Evolutionary conservation across 2,329 filamentous ascomycete species (phyloP).

Genomic region (Colletotrichum destructivum): DNA sequence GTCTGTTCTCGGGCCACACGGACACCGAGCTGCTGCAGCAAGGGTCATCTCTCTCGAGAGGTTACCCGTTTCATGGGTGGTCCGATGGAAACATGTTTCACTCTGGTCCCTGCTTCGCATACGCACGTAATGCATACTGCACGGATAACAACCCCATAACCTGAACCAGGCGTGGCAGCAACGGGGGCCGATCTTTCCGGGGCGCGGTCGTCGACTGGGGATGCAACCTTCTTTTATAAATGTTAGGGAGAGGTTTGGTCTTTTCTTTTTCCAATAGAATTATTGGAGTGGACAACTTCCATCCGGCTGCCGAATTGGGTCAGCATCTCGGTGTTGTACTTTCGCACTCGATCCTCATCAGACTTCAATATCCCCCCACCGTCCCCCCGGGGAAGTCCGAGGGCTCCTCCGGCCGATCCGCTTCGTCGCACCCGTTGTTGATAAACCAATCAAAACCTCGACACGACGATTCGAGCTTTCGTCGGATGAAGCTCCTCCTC

Average conservation of each 20-base stretch:
- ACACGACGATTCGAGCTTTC: constrained; percentile 3
- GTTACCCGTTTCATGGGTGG: constrained; percentile 33
- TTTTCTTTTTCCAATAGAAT: not conserved
- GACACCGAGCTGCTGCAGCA: not conserved
- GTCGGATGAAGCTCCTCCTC: constrained; percentile 11
- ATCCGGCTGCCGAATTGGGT: not conserved
- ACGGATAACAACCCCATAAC: constrained; percentile 4
- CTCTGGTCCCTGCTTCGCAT: constrained; percentile 12
- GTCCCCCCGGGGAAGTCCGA: not conserved
- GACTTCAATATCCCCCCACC: too few species aligned
- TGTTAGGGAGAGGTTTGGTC: too few species aligned
- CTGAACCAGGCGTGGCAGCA: too few species aligned
- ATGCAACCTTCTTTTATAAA: constrained; percentile 4
- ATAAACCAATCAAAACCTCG: constrained; percentile 3
- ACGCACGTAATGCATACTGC: constrained; percentile 17
- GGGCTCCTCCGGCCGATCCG: constrained; percentile 24
- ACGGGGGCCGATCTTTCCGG: constrained; percentile 16
- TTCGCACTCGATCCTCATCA: not conserved
- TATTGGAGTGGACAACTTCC: constrained; percentile 6
- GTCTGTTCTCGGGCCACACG: not conserved
- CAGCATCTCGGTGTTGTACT: not conserved
- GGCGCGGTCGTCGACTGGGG: not conserved
- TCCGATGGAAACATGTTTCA: constrained; percentile 37
- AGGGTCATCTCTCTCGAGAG: not conserved
- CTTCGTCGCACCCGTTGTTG: constrained; percentile 3